A percentile compares a stretch with the other conserved stretches of the same genome.
These are phyloP conservation scores for Russula vinacea DNA, from an alignment of 768 basidiomycete species.

Conservation along the genomic window DNA sequence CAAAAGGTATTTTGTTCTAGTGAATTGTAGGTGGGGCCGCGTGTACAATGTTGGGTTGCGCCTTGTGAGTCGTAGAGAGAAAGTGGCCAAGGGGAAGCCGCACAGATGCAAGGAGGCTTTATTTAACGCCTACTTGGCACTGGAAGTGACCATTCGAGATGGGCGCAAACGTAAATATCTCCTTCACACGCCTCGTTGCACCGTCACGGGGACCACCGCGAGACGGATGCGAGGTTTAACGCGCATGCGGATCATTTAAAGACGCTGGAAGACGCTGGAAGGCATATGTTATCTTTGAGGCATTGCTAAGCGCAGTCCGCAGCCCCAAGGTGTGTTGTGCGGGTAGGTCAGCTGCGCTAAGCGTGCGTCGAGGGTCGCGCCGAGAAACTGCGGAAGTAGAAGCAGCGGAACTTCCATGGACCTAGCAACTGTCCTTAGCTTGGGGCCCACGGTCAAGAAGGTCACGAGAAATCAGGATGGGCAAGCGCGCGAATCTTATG, in stretches of 20 bases:
- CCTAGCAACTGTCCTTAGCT: no score
- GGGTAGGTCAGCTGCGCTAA: not conserved
- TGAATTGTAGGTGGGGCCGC: not conserved
- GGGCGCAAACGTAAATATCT: not conserved
- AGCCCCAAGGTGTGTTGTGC: not conserved
- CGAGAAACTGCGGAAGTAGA: not conserved
- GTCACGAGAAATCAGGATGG: no score
- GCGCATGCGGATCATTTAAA: not conserved
- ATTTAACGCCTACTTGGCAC: not conserved
- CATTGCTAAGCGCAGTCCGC: slow-evolving; percentile 10
- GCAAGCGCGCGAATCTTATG: no score
- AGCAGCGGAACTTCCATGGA: not conserved
- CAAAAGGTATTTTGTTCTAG: not conserved
- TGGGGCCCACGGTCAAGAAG: no score
- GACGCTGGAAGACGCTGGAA: not conserved
- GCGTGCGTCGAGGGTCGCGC: not conserved
- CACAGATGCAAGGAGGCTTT: not conserved
- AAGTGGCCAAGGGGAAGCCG: no score
- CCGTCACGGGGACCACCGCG: not conserved
- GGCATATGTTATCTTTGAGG: not conserved
- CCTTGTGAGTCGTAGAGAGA: not conserved
- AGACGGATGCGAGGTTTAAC: not conserved
- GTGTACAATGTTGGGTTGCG: not conserved
- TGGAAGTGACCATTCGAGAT: not conserved
- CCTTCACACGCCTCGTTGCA: slow-evolving; percentile 5